These are phyloP conservation scores for Sanghuangporus baumii DNA, from an alignment of 1,284 basidiomycete species.

Conservation along the genomic window DNA sequence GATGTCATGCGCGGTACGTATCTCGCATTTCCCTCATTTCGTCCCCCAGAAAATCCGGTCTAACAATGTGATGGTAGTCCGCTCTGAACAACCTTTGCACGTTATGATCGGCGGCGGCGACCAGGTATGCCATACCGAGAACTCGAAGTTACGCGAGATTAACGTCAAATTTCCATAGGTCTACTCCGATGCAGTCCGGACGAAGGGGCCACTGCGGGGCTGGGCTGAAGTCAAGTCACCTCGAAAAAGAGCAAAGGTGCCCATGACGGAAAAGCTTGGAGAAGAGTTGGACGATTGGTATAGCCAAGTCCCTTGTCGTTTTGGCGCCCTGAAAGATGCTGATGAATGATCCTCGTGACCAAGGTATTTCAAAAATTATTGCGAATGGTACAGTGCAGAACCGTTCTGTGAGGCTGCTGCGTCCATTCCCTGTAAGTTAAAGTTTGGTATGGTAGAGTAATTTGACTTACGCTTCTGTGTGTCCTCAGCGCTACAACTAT, in stretches of 20 bases:
- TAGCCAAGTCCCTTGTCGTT: not conserved
- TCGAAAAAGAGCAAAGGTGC: conserved; percentile 13
- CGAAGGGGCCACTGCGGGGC: conserved; percentile 17
- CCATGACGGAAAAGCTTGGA: conserved; percentile 11
- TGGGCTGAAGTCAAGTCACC: conserved; percentile 17
- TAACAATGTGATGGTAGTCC: conserved; percentile 11
- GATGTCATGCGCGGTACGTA: conserved; percentile 21
- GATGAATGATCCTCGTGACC: not conserved
- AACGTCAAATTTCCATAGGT: conserved; percentile 6
- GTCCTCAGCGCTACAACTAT: conserved; percentile 28
- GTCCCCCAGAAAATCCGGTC: not conserved
- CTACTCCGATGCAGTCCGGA: conserved; percentile 22
- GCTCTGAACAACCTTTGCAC: conserved; percentile 36
- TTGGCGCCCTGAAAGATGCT: not conserved
- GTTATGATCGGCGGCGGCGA: conserved; percentile 36
- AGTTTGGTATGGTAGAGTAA: conserved; percentile 12
- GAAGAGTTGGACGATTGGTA: conserved; percentile 20
- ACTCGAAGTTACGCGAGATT: not conserved
- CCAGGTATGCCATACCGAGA: conserved; percentile 16
- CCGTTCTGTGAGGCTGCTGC: conserved; percentile 17
- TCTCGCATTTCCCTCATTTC: not conserved
- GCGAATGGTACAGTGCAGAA: conserved; percentile 15
- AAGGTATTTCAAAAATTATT: conserved; percentile 21
- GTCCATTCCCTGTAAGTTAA: conserved; percentile 15
- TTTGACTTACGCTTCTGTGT: not conserved